Conservation (phyloP, 225 moss, liverwort and hornwort species). For the Anthoceros angustus region DNA sequence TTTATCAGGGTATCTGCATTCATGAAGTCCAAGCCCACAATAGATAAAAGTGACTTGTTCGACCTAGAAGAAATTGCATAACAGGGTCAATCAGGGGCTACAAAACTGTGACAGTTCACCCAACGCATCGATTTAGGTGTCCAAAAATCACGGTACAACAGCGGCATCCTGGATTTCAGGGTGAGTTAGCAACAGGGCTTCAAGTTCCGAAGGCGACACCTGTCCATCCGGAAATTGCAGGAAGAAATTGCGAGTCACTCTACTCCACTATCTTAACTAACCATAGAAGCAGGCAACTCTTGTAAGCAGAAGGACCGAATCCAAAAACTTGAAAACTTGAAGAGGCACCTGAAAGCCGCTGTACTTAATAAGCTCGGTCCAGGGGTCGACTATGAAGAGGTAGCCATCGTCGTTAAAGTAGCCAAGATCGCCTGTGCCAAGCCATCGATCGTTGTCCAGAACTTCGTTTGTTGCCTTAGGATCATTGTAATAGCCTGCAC, state of each 20-base stretch:
- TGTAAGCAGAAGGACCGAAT: not conserved
- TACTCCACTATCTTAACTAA: constrained; percentile 4
- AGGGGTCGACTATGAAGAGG: constrained; percentile 26
- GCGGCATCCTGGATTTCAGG: constrained; percentile 27
- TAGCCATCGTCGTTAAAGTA: constrained; percentile 27
- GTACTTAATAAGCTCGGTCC: constrained; percentile 37
- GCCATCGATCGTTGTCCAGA: constrained; percentile 26
- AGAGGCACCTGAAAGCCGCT: constrained; percentile 23
- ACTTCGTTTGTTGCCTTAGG: constrained; percentile 14
- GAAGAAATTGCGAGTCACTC: not conserved
- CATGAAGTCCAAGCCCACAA: too few relatives aligned
- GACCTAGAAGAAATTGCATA: not conserved
- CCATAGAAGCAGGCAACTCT: not conserved
- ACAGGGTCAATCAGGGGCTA: too few relatives aligned
- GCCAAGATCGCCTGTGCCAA: constrained; percentile 27
- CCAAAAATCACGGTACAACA: constrained; percentile 29
- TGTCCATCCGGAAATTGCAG: constrained; percentile 1
- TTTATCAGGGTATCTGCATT: constrained; percentile 17
- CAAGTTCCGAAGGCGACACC: constrained; percentile 36
- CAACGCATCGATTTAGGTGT: not conserved
- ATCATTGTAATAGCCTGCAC: constrained; percentile 19
- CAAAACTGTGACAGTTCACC: not conserved
- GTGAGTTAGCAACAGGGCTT: constrained; percentile 31
- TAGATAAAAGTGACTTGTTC: not conserved
- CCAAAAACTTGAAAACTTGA: not conserved